A percentile compares a stretch with the other conserved stretches of the same genome.
phyloP scores from a whole-genome alignment of 768 basidiomycete species.

The Hygrophorus pudorinus region DNA sequence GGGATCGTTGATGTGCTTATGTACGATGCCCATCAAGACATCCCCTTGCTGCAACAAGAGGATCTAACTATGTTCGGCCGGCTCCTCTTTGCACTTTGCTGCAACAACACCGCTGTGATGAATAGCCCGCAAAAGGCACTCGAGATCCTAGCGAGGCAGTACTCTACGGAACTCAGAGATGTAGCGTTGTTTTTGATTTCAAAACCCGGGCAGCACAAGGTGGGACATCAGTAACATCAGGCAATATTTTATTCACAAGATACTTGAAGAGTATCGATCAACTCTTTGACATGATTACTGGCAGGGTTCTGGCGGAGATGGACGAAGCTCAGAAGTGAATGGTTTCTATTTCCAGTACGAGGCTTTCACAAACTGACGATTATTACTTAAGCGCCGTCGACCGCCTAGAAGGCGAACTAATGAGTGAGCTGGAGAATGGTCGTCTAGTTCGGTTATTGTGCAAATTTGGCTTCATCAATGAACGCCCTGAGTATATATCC shows the following conservation, averaged over 20 bases:
- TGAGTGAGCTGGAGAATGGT: slow-evolving; percentile 89
- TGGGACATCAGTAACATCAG: slow-evolving; percentile 11
- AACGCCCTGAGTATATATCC: slow-evolving; percentile 84
- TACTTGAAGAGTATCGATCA: slow-evolving; percentile 59
- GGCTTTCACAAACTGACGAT: neutral
- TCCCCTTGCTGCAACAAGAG: slow-evolving; percentile 66
- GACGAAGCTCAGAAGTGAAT: slow-evolving; percentile 73
- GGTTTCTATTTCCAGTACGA: neutral
- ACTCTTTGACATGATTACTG: slow-evolving; percentile 70
- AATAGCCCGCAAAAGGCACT: slow-evolving; percentile 64
- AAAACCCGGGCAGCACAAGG: slow-evolving; percentile 61
- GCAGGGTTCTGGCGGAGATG: slow-evolving; percentile 65
- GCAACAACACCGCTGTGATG: slow-evolving; percentile 50
- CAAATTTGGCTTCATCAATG: slow-evolving; percentile 98
- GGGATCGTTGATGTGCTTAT: slow-evolving; percentile 80
- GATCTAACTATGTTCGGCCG: slow-evolving; percentile 83
- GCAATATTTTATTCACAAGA: neutral
- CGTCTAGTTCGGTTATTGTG: slow-evolving; percentile 79
- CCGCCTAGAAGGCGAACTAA: slow-evolving; percentile 70
- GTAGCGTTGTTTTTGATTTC: slow-evolving; percentile 68
- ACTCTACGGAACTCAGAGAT: slow-evolving; percentile 76
- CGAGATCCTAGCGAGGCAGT: slow-evolving; percentile 62
- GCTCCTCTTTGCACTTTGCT: slow-evolving; percentile 72
- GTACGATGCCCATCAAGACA: slow-evolving; percentile 59
- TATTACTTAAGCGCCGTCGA: slow-evolving; percentile 55